Evolutionary conservation across 1,139 yeast species (phyloP), one percentile per base, ranked within the genome.

Genomic region (Diutina catenulata): DNA sequence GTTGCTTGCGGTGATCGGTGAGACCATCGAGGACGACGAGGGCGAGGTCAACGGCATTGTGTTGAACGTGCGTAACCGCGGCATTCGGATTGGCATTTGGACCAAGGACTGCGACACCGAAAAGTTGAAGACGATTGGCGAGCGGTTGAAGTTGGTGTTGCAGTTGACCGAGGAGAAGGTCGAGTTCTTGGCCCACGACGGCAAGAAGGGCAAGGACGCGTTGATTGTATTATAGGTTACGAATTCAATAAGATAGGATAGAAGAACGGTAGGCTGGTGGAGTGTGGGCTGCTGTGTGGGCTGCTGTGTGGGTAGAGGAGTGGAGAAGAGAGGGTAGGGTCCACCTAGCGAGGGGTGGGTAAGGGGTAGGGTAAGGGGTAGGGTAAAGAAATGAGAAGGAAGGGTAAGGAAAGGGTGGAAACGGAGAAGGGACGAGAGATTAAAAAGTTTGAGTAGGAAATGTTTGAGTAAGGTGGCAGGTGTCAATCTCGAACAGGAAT

Each of bases 11-110:
- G 87, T 87, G 43, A 86, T 91, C 60, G 99, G 99, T 50, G 97
- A 91, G 64, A 86, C 96, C 42, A 80, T 91, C 49, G 95, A 86
- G 62, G 82, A 78, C 47, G 91, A 80, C 45, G 88, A 81, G 56
- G 74, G 80, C 52, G 93, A 87, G 64, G 94, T 93, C 50, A 88
- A 86, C 59, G 99, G 99, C 51, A 86, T 87, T 49, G 95, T 91
- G 48, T 77, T 86, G 56, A 86, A 84, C 58, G 76, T 84, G 51
- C 81, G 96, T 70, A 80, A 75, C 57, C 79, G 76, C 49, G 88
- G 79, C 47, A 77, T 74, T 68, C 80, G 88, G 62, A 75, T 91
- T 56, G 91, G 94, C 55, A 68, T 91, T 59, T 91, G 98, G 98
- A 88, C 97, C 47, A 80, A 76, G 59, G 76, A 88, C 48, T 77